Base-by-base conservation (phyloP, 148 eudicot species). In the Camellia granthamiana region DNA sequence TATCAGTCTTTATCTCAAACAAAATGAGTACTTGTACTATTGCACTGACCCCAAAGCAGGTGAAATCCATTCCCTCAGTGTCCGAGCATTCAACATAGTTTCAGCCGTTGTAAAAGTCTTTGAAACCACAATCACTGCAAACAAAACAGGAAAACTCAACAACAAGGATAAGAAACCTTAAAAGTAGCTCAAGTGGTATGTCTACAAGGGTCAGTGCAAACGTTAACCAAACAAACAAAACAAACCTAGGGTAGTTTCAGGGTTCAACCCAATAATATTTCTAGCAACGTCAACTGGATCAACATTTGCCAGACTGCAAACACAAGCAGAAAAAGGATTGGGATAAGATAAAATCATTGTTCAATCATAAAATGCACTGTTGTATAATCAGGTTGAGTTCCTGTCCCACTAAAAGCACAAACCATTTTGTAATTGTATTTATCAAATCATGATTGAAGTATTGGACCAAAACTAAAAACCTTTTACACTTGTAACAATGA, bases 91-190 rank as follows among this genome's bases (percentile, higher is more conserved):
- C 81, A 95, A 81, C 98, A 95, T 95, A 66, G 98, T 95, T 88
- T 95, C 98, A 43, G 97, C 98, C 2, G 96, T 95, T 12, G 98
- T 95, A 78, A 95, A 95, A 79, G 98, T 95, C 87, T 95, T 95
- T 16, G 97, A 95, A 42, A 95, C 98, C 81, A 95, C 97, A 70
- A 95, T 96, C 85, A 93, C 98, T 95, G 87, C 84, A 87, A 72
- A 19, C 23, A 63, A 70, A n/a, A 80, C 63, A 80, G 75, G 65
- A 43, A 60, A 58, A 23, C 67, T 10, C 16, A 21, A 64, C 58
- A 2, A 74, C 63, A 14, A 66, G 13, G 9, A 43, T 14, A 72
- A 21, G 70, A 62, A 71, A 23, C 43, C 59, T 54, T 65, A 41
- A 74, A 38, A 51, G 49, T 2, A 52, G 58, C 46, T 61, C 71